These are phyloP conservation scores for Citrus unshiu DNA, from an alignment of 345 rosid genomes.

Conservation along the genomic window DNA sequence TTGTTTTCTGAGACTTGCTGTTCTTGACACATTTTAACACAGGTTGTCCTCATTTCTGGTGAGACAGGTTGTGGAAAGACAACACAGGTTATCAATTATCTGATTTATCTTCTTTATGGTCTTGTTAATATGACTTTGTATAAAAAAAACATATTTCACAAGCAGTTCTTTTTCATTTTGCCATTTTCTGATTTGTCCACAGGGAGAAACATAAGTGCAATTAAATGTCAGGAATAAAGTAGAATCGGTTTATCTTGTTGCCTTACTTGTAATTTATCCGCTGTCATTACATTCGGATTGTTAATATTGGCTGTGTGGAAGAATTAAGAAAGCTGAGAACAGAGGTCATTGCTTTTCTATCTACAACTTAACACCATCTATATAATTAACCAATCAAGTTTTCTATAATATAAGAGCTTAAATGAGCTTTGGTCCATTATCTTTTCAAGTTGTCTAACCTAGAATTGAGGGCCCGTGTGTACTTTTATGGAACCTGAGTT, in stretches of 20 bases:
- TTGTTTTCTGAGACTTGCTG: slow-evolving; percentile 5
- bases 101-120: slow-evolving; percentile 14
- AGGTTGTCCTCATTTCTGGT: slow-evolving; percentile 82
- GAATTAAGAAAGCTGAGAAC: background rate
- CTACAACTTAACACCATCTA: background rate
- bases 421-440: background rate
- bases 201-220: background rate
- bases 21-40: slow-evolving; percentile 14
- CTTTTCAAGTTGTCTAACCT: background rate
- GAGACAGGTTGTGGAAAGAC: slow-evolving; percentile 93
- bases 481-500: background rate
- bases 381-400: background rate
- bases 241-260: background rate
- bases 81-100: slow-evolving; percentile 56
- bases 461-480: background rate
- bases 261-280: background rate
- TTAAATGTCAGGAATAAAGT: background rate
- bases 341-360: background rate
- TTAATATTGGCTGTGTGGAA: background rate
- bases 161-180: background rate
- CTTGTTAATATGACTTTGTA: background rate
- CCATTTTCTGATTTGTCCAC: background rate
- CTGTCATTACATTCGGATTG: background rate
- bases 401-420: background rate
- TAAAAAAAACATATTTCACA: background rate